Evolutionary conservation across 2,329 filamentous ascomycete genomes (phyloP), one percentile per base, ranked within the genome.

Genomic region (Cylindrodendrum hubeiense): DNA sequence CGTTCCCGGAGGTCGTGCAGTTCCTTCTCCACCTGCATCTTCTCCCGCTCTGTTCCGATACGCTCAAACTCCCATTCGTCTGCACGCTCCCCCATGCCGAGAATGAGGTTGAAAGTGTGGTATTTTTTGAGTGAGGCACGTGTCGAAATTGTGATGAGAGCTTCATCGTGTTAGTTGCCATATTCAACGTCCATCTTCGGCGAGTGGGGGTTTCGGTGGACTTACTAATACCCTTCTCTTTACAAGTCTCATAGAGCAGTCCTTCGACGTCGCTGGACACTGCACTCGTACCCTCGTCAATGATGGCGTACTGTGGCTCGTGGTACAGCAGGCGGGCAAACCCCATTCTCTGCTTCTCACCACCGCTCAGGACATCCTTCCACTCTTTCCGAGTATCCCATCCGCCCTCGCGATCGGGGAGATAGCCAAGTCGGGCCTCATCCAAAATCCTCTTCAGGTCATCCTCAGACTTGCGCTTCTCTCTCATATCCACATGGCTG

Each of bases 321-420:
- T 99, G 96, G 76, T 99, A 99, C 43, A 98, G 83, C 53, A 99
- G 79, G 47, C 96, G 86, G 4, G 97, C 95, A 74, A 99, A 94
- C 0, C 90, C 94, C 88, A 99, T 93, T 22, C 96, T 87, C 82
- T 99, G 96, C 83, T 99, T 99, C 85, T 99, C 96, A 13, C 96
- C 96, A 41, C 96, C 96, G 69, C 92, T 95, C n/a, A 99, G 85
- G 5, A 99, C 94, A 72, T 98, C 95, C 81, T 98, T 98, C 96
- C 96, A 99, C 77, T 97, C 95, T 80, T 99, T 98, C 61, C 94
- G 89, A 5, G 94, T 96, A 76, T 99, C 94, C 94, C 94, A 98
- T 15, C 96, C 96, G 41, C 96, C 96, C 83, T 99, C 96, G 17
- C 96, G 90, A 52, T 95, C 90, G 1, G 94, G 93, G 1, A 99